These are phyloP conservation scores for Aspergillus avenaceus DNA, from an alignment of 495 filamentous ascomycete genomes.

Conservation along the genomic window DNA sequence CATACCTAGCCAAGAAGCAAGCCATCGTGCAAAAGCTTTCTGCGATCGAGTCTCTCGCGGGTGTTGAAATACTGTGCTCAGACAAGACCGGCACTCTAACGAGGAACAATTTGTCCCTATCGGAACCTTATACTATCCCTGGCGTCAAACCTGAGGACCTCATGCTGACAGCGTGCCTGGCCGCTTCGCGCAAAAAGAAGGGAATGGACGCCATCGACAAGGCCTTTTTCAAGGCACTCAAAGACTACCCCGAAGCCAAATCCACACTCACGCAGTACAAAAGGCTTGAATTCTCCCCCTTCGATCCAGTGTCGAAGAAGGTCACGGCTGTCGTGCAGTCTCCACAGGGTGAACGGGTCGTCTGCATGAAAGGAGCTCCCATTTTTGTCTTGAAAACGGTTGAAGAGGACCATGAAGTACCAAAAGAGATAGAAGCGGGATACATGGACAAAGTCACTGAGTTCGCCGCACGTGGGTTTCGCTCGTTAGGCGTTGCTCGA, in stretches of 20 bases:
- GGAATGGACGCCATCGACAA: conserved; percentile 94
- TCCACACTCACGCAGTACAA: conserved; percentile 69
- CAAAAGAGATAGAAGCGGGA: conserved; percentile 65
- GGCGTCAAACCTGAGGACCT: conserved; percentile 79
- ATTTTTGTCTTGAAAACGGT: conserved; percentile 79
- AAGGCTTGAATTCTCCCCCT: conserved; percentile 77
- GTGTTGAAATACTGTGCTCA: conserved; percentile 91
- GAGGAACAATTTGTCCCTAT: conserved; percentile 85
- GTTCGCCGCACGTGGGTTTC: conserved; percentile 87
- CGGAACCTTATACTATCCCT: conserved; percentile 76
- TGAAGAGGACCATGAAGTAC: conserved; percentile 72
- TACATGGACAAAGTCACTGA: conserved; percentile 90
- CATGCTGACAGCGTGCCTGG: conserved; percentile 87
- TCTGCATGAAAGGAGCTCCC: conserved; percentile 89
- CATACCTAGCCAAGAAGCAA: conserved; percentile 84
- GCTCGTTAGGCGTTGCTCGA: conserved; percentile 86
- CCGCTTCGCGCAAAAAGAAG: conserved; percentile 89
- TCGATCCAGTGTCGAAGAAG: conserved; percentile 94
- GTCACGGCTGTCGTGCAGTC: conserved; percentile 81
- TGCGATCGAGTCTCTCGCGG: conserved; percentile 90
- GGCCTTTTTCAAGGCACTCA: conserved; percentile 82
- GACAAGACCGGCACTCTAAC: conserved; percentile 89
- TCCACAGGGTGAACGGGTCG: conserved; percentile 72
- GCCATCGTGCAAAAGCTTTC: conserved; percentile 93
- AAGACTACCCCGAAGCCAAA: conserved; percentile 76